Evolutionary conservation across 495 filamentous ascomycete genomes (phyloP), one percentile per base, ranked within the genome.

Genomic region (Penicillium subrubescens): DNA sequence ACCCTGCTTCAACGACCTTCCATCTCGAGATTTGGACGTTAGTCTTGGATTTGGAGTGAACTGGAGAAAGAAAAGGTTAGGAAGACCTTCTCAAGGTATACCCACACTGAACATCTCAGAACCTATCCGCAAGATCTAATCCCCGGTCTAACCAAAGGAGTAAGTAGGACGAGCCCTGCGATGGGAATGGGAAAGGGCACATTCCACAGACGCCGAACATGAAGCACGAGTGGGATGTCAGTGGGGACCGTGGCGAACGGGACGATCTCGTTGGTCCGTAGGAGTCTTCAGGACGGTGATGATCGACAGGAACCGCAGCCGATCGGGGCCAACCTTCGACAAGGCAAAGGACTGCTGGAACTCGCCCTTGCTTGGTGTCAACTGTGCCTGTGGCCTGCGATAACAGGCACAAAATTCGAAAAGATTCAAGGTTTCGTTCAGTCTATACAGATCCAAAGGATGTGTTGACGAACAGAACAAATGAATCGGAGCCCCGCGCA

Each of bases 291-390:
- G 57, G 35, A 37, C 25, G 33, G 37, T n/a, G 43, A 58, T 52
- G 70, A 72, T 72, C 67, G 71, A 67, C 68, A 69, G 64, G 70
- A 51, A 68, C 70, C 64, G 57, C 63, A 66, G 41, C 35, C 57
- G 63, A 71, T 60, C 65, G 60, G 33, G 50, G 34, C 21, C 8
- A 21, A 31, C 48, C 48, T 31, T 52, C 48, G 19, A 23, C 44
- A 23, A 25, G 27, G 46, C 25, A 50, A 50, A 50, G 8, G 2
- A 27, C 46, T 6, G 1, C 25, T 3, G 23, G 46, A 50, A 21
- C 17, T 25, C 60, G 31, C 62, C 70, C 67, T 72, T 72, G 65
- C 65, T 60, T 68, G 17, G 27, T 69, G 56, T 66, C 63, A 66
- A 66, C 27, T 41, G 27, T 53, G 15, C n/a, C 50, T 21, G 59